Evolutionary conservation across 371 early-diverging fungal genomes (phyloP), one percentile per base, ranked within the genome.

Genomic region (Nematocida minor): DNA sequence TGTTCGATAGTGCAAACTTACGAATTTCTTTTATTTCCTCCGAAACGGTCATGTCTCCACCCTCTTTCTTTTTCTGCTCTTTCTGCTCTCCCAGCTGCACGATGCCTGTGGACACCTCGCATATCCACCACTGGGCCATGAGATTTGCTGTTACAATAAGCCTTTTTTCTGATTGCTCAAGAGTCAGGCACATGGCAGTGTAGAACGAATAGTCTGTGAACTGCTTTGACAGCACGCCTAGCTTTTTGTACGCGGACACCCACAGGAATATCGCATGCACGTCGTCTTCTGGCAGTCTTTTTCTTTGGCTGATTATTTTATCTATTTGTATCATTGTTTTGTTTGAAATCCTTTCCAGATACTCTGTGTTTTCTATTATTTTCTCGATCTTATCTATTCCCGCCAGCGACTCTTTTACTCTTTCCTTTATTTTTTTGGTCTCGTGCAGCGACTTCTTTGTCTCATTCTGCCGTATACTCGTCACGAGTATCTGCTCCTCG

Each of bases 71-170:
- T 34, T 4, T 2, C 7, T n/a, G 38, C 4, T 53, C 55, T 42
- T 54, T 31, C 4, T 14, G 9, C 22, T 55, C 49, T 11, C 34
- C 66, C 6, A 53, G 32, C 48, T 74, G 66, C 31, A 18, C 9
- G n/a, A 74, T 64, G 16, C 77, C 77, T 20, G 51, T 34, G 47
- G 49, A 53, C 7, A 49, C 22, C 36, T 74, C 77, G 44, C 63
- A 74, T 9, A 63, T 64, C 77, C 77, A 74, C 77, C 77, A 74
- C 77, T 74, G 77, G 2, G 41, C 31, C 25, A 74, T 9, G 9
- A 74, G 34, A 34, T 64, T 74, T 9, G 27, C 64, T 22, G 51
- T 36, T 9, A 60, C 48, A 4, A 53, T 18, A 16, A 74, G 55
- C 42, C 31, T 60, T 25, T 64, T 49, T 51, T 74, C 36, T 25